Conservation (phyloP, 192 early-diverging fungal genomes). For the Linnemannia exigua region DNA sequence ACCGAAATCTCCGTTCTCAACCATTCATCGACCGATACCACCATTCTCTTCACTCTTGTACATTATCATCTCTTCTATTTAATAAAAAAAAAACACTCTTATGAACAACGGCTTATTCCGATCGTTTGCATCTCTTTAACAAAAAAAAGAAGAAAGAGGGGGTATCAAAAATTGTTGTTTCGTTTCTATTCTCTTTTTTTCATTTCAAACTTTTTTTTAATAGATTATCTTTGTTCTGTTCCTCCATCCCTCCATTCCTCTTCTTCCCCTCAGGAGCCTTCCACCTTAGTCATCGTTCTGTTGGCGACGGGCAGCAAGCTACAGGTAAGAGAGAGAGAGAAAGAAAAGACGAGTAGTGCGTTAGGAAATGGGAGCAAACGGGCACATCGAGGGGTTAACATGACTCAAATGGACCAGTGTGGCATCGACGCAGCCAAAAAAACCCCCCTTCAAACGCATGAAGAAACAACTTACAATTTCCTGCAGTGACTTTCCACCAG, state of each 20-base stretch:
- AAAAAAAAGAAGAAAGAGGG: too few species aligned
- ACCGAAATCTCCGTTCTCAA: background rate
- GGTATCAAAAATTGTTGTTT: background rate
- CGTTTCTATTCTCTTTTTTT: background rate
- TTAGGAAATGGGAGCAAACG: background rate
- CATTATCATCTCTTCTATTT: background rate
- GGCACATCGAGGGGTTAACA: background rate
- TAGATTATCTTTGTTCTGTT: background rate
- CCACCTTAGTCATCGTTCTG: conserved; percentile 26
- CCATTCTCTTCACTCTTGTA: background rate
- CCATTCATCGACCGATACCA: background rate
- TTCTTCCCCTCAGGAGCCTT: background rate
- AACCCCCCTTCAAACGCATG: background rate
- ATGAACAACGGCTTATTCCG: too few species aligned
- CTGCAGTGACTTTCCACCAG: conserved; percentile 48
- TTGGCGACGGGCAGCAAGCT: conserved; percentile 37
- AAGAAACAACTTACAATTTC: conserved; percentile 55
- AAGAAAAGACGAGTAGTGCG: background rate
- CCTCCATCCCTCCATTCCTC: background rate
- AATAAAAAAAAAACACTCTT: background rate
- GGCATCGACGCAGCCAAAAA: background rate
- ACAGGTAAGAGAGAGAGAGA: background rate
- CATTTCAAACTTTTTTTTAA: background rate
- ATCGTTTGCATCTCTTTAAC: too few species aligned
- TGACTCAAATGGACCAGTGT: background rate